Evolutionary conservation across 2,329 filamentous ascomycete species (phyloP), one percentile per base, ranked within the genome.

Genomic region (Periconia digitata): DNA sequence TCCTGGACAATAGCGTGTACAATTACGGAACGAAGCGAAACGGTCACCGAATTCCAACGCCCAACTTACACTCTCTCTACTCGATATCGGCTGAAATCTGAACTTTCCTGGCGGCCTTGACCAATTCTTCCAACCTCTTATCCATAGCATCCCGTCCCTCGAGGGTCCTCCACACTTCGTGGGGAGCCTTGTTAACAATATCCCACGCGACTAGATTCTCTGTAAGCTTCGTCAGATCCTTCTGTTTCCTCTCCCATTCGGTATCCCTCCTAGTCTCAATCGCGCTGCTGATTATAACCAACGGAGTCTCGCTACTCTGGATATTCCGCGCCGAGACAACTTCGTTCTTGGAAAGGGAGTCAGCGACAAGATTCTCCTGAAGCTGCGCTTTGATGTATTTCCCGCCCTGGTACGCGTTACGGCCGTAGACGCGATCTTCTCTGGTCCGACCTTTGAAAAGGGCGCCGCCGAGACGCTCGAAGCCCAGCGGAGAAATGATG

Each of bases 371-470:
- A 56, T 87, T 92, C 75, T 99, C 94, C 72, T 99, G 94, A 47
- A 99, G 78, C 72, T 92, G 89, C 4, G 91, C 88, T 69, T 95
- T 96, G 70, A 96, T 86, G 68, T 83, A 86, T 69, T 92, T 95
- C 52, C 89, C 89, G 20, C 79, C 80, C 71, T 95, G 90, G 64
- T 90, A 87, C 0, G 90, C 84, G 5, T 85, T 84, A 38, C 84
- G 81, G 12, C 94, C 94, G 71, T 88, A 95, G 10, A 96, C 85
- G 8, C 94, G 86, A 69, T 97, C 92, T 66, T 87, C 84, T 32
- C 89, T 85, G 1, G 81, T 87, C 35, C 91, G 87, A 32, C 91
- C 90, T 44, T 83, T 83, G 76, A 97, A 89, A 6, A 97, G 72
- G 7, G 92, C 91, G 0, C 88, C 92, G 0, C 84, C 80, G 27